These are phyloP conservation scores for Rhodosporidiobolus odoratus DNA, from an alignment of 768 basidiomycete species.

Conservation along the genomic window DNA sequence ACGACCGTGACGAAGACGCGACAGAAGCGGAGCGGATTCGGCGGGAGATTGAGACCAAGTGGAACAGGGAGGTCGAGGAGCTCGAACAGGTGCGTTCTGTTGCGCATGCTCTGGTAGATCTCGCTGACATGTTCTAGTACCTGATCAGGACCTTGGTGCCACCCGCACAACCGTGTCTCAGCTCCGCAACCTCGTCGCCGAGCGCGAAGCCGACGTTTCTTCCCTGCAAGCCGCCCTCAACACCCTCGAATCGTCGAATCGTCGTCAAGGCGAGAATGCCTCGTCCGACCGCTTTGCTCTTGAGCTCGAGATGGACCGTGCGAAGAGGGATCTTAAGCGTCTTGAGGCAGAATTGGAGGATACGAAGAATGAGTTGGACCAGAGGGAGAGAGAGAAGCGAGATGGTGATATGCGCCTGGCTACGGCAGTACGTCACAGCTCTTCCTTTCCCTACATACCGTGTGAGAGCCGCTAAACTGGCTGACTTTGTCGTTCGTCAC, in stretches of 20 bases:
- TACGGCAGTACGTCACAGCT: conserved; percentile 52
- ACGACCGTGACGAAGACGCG: conserved; percentile 65
- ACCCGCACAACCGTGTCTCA: conserved; percentile 42
- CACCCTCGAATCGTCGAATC: conserved; percentile 66
- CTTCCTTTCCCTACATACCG: neutral
- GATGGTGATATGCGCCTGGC: conserved; percentile 71
- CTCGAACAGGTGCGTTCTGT: conserved; percentile 41
- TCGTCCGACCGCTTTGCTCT: conserved; percentile 76
- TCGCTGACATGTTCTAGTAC: neutral
- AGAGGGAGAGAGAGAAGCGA: conserved; percentile 60
- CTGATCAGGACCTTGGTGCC: conserved; percentile 18
- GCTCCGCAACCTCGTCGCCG: conserved; percentile 54
- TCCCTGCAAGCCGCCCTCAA: conserved; percentile 69
- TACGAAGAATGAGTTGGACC: conserved; percentile 63
- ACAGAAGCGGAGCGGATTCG: conserved; percentile 49
- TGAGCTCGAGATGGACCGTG: conserved; percentile 79
- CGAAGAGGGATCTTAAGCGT: conserved; percentile 75
- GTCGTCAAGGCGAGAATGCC: conserved; percentile 74
- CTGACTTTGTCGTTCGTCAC: neutral
- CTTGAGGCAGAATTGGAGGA: conserved; percentile 72
- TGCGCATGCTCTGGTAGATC: too few relatives aligned
- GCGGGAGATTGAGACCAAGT: conserved; percentile 36
- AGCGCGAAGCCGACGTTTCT: conserved; percentile 69
- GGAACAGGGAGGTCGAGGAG: conserved; percentile 39
- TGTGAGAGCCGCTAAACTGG: neutral